Base-by-base conservation (phyloP, 768 basidiomycete genomes). In the Infundibulicybe gibba region DNA sequence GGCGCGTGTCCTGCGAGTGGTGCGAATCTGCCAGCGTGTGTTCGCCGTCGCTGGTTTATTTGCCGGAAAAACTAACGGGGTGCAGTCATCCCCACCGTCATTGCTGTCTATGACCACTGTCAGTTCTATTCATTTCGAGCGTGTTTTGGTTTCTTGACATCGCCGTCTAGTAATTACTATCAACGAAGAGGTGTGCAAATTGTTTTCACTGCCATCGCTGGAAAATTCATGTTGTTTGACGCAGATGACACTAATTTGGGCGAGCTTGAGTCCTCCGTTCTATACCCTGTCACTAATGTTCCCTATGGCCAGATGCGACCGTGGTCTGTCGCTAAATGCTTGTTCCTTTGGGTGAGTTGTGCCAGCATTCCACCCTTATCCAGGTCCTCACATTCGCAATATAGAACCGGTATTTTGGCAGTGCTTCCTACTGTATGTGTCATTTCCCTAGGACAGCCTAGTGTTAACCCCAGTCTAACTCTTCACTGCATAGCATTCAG, bases 361-460 rank as follows among this genome's bases (percentile, higher is more conserved):
- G 20, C 31, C 31, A 30, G 3, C n/a, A 21, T 16, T 39, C 32
- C 16, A 21, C 21, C 20, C 5, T 19, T 30, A 8, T n/a, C n/a
- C 33, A 31, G 19, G 3, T 30, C 25, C 15, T 49, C 33, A 46
- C 13, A n/a, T 19, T 20, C 14, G n/a, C 10, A 13, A 17, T 14
- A 20, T 43, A 65, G 62, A 65, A 62, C 39, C 61, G 63, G 13
- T 61, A 65, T 53, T 53, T 62, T 34, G 61, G 62, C n/a, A 56
- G 48, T 15, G 55, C 19, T 55, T 59, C 44, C 34, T 59, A 39
- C 30, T 65, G 62, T 64, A 45, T 40, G 61, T 47, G 30, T 15
- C 33, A 35, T 20, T 16, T 12, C 20, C 9, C 17, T 32, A 37
- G 20, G n/a, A n/a, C 15, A 31, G 6, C n/a, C 44, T 21, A 35